phyloP scores from a whole-genome alignment of 2,329 filamentous ascomycete genomes.

The Fusarium chlamydosporum region DNA sequence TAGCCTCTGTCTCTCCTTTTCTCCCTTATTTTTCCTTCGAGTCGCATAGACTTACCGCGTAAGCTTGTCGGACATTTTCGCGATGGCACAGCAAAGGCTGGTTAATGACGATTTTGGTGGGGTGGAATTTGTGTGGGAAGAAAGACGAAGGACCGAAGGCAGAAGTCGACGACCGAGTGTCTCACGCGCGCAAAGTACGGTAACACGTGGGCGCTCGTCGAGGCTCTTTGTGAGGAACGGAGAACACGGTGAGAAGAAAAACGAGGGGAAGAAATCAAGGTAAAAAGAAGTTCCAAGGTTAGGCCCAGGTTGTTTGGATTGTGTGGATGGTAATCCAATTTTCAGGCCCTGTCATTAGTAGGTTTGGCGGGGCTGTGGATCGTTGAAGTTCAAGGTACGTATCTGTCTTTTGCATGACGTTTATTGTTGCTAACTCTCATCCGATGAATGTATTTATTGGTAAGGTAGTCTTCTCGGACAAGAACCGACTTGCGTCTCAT shows the following conservation, averaged over 20 bases:
- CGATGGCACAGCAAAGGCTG: slow-evolving; percentile 39
- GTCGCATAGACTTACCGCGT: slow-evolving; percentile 79
- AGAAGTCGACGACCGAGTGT: slow-evolving; percentile 23
- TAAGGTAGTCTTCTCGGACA: background rate
- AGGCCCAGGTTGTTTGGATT: slow-evolving; percentile 25
- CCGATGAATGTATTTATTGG: background rate
- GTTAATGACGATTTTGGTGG: slow-evolving; percentile 41
- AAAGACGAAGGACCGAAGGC: slow-evolving; percentile 5
- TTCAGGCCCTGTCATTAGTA: slow-evolving; percentile 37
- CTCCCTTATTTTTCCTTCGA: background rate
- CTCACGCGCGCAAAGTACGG: slow-evolving; percentile 43
- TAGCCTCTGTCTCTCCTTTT: slow-evolving; percentile 38
- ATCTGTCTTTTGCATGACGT: slow-evolving; percentile 24
- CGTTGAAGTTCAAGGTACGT: slow-evolving; percentile 3
- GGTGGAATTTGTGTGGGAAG: slow-evolving; percentile 35
- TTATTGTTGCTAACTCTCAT: slow-evolving; percentile 6
- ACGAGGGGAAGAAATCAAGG: slow-evolving; percentile 27
- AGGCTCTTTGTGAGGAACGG: slow-evolving; percentile 40
- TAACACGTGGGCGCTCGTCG: slow-evolving; percentile 45
- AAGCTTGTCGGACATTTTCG: slow-evolving; percentile 89
- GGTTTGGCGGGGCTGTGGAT: slow-evolving; percentile 49
- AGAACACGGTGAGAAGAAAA: slow-evolving; percentile 32
- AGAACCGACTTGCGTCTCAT: background rate
- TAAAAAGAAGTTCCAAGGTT: slow-evolving; percentile 39
- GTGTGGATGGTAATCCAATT: slow-evolving; percentile 45